Conservation (phyloP, 306 rosid species). For the Quillaja saponaria region DNA sequence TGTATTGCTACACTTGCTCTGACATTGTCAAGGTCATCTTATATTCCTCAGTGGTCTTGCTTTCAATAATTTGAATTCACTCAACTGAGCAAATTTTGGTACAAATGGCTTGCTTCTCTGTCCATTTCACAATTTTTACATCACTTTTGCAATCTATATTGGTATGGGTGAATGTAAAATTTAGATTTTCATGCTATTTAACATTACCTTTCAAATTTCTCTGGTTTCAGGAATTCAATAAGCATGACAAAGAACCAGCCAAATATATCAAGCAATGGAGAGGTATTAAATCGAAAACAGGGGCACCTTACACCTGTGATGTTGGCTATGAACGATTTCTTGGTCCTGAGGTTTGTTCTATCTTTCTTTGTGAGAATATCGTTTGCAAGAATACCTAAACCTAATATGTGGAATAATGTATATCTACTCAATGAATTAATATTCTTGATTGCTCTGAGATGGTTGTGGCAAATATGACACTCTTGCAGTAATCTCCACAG, state of each 20-base stretch:
- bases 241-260: slow-evolving; percentile 94
- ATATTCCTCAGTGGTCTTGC: slow-evolving; percentile 9
- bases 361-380: slow-evolving; percentile 21
- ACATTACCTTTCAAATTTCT: slow-evolving; percentile 38
- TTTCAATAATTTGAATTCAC: not conserved
- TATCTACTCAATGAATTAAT: not conserved
- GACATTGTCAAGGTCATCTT: slow-evolving; percentile 91
- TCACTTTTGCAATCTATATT: not conserved
- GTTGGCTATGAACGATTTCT: slow-evolving; percentile 97
- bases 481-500: not conserved
- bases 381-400: slow-evolving; percentile 9
- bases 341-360: slow-evolving; percentile 87
- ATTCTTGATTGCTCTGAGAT: not conserved
- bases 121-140: slow-evolving; percentile 10
- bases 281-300: slow-evolving; percentile 97
- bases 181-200: slow-evolving; percentile 18
- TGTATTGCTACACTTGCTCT: slow-evolving; percentile 91
- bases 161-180: slow-evolving; percentile 12
- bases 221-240: slow-evolving; percentile 76
- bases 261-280: slow-evolving; percentile 92
- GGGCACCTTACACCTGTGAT: slow-evolving; percentile 98
- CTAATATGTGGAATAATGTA: slow-evolving; percentile 7
- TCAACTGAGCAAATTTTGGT: slow-evolving; percentile 20
- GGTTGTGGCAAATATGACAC: not conserved
- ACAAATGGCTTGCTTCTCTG: slow-evolving; percentile 16